phyloP scores from a whole-genome alignment of 2,329 filamentous ascomycete genomes.

The Cordyceps militaris region DNA sequence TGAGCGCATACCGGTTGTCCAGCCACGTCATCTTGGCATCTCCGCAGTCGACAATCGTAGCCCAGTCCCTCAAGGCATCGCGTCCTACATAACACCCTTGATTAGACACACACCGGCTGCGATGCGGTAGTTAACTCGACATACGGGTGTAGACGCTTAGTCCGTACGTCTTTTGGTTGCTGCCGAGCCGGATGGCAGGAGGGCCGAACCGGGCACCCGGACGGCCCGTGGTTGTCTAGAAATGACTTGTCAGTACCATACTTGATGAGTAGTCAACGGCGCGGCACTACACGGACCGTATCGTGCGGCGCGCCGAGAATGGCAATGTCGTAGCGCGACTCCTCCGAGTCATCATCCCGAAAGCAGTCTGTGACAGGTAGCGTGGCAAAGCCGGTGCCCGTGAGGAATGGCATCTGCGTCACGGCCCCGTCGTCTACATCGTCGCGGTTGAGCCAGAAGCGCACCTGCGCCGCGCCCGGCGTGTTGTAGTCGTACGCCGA shows the following conservation, averaged over 20 bases:
- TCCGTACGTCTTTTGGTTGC: slow-evolving; percentile 46
- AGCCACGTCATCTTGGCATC: slow-evolving; percentile 37
- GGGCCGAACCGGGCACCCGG: slow-evolving; percentile 63
- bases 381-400: slow-evolving; percentile 19
- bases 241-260: neutral
- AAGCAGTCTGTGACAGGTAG: slow-evolving; percentile 22
- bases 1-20: slow-evolving; percentile 19
- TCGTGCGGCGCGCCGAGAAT: slow-evolving; percentile 25
- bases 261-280: neutral
- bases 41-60: slow-evolving; percentile 72
- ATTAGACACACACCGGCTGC: neutral
- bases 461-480: slow-evolving; percentile 16
- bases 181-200: slow-evolving; percentile 72
- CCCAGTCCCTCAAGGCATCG: slow-evolving; percentile 43
- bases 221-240: slow-evolving; percentile 18
- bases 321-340: slow-evolving; percentile 22
- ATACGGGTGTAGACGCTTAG: slow-evolving; percentile 19
- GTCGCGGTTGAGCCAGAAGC: slow-evolving; percentile 15
- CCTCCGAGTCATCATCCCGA: slow-evolving; percentile 11
- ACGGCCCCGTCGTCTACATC: slow-evolving; percentile 14
- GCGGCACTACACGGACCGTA: slow-evolving; percentile 19
- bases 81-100: slow-evolving; percentile 3
- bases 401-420: slow-evolving; percentile 15
- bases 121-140: neutral
- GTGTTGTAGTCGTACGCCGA: slow-evolving; percentile 10